A percentile compares a stretch with the other conserved stretches of the same genome.
These are phyloP conservation scores for Chloropicon primus DNA, from an alignment of 139 green algal genomes.

Conservation along the genomic window DNA sequence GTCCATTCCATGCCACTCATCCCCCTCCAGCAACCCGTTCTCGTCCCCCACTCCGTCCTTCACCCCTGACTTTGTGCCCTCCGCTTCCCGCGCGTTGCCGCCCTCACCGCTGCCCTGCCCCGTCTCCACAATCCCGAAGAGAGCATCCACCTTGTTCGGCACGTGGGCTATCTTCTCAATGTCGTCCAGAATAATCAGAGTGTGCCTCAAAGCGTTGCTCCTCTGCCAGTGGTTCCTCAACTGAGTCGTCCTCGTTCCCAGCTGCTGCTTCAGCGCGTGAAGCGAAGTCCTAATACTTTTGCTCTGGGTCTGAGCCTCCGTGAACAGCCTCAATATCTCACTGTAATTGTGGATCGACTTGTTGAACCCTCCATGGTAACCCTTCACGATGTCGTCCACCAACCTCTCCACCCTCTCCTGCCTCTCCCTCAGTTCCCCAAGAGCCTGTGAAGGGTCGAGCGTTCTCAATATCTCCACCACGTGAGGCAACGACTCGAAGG, in stretches of 20 bases:
- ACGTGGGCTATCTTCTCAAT: constrained; percentile 37
- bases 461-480: constrained; percentile 56
- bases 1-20: constrained; percentile 35
- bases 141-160: constrained; percentile 20
- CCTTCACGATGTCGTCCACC: constrained; percentile 51
- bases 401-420: constrained; percentile 31
- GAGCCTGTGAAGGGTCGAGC: constrained; percentile 30
- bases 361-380: constrained; percentile 67
- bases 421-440: constrained; percentile 42
- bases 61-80: background rate
- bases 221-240: constrained; percentile 53
- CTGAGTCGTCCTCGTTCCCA: constrained; percentile 38
- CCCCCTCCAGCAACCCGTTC: background rate
- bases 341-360: constrained; percentile 74
- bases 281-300: constrained; percentile 10
- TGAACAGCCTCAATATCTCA: constrained; percentile 64
- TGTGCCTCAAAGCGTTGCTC: constrained; percentile 33
- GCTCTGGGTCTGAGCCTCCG: constrained; percentile 46
- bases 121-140: constrained; percentile 17
- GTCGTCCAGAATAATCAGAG: constrained; percentile 46
- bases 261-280: constrained; percentile 30
- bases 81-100: background rate
- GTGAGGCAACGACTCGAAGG: constrained; percentile 57
- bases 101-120: constrained; percentile 12
- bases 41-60: background rate